These are phyloP conservation scores for Tricholoma saponaceum DNA, from an alignment of 768 basidiomycete genomes.

Conservation along the genomic window DNA sequence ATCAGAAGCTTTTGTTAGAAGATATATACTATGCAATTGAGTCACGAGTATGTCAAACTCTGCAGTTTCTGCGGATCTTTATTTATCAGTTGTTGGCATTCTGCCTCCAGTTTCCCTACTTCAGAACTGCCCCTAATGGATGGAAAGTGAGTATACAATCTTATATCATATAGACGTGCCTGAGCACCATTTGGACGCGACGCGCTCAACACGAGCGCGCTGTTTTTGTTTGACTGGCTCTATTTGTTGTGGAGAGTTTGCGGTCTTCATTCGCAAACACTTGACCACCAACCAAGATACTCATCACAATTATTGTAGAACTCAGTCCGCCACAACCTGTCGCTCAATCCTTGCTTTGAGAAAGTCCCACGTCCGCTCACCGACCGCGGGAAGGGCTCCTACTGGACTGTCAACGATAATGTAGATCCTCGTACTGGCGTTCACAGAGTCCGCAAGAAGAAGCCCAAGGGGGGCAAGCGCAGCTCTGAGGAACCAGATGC, in stretches of 20 bases:
- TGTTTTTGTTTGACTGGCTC: slow-evolving; percentile 62
- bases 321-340: slow-evolving; percentile 87
- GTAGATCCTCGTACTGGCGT: slow-evolving; percentile 88
- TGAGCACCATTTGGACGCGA: slow-evolving; percentile 20
- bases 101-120: slow-evolving; percentile 73
- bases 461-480: slow-evolving; percentile 55
- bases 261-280: slow-evolving; percentile 27
- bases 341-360: slow-evolving; percentile 87
- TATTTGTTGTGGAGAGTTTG: slow-evolving; percentile 54
- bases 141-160: slow-evolving; percentile 69
- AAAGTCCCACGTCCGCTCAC: slow-evolving; percentile 90
- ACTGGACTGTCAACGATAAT: slow-evolving; percentile 90
- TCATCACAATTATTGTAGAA: slow-evolving; percentile 49
- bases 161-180: slow-evolving; percentile 3
- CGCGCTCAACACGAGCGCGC: slow-evolving; percentile 43
- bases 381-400: slow-evolving; percentile 86
- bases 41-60: slow-evolving; percentile 59
- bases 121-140: slow-evolving; percentile 81
- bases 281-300: slow-evolving; percentile 19
- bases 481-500: slow-evolving; percentile 58
- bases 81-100: not conserved
- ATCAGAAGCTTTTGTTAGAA: slow-evolving; percentile 79
- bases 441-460: slow-evolving; percentile 86
- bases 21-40: slow-evolving; percentile 93
- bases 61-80: not conserved